phyloP scores from a whole-genome alignment of 2,329 filamentous ascomycete species.

The Neocucurbitaria cava region DNA sequence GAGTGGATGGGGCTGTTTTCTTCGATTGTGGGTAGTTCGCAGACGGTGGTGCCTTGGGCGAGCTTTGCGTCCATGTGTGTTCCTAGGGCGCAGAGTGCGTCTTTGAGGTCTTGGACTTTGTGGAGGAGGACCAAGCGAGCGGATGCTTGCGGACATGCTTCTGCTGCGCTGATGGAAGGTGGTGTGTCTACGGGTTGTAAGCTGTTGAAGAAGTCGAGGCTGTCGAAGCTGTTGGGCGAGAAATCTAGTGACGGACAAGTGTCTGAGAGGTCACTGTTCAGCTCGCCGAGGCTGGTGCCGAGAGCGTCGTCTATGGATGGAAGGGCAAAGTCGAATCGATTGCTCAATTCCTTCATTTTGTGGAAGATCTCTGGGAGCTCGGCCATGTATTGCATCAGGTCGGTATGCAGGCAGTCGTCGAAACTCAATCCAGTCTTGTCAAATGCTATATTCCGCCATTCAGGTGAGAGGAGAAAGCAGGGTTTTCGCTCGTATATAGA shows the following conservation, averaged over 20 bases:
- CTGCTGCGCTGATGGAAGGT: not conserved
- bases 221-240: slow-evolving; percentile 23
- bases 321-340: slow-evolving; percentile 1
- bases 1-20: slow-evolving; percentile 25
- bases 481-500: slow-evolving; percentile 39
- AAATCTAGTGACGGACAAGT: slow-evolving; percentile 29
- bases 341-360: slow-evolving; percentile 31
- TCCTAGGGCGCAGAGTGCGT: slow-evolving; percentile 27
- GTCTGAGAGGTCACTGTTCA: slow-evolving; percentile 11
- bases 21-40: slow-evolving; percentile 27
- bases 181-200: slow-evolving; percentile 12
- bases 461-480: slow-evolving; percentile 39
- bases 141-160: slow-evolving; percentile 6
- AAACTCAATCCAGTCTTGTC: slow-evolving; percentile 35
- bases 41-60: slow-evolving; percentile 25
- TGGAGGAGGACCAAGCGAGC: slow-evolving; percentile 24
- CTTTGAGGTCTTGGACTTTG: slow-evolving; percentile 33
- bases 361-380: slow-evolving; percentile 35
- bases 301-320: slow-evolving; percentile 4
- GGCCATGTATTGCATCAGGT: slow-evolving; percentile 37
- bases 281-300: not conserved
- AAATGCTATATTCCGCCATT: slow-evolving; percentile 44
- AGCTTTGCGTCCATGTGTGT: slow-evolving; percentile 30
- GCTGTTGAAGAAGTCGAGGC: slow-evolving; percentile 22
- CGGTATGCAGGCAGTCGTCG: slow-evolving; percentile 37